Percentiles rank a stretch among this genome's conserved stretches.
Conservation (phyloP, 805 yeast genomes). For the Allodekkera sacchari region DNA sequence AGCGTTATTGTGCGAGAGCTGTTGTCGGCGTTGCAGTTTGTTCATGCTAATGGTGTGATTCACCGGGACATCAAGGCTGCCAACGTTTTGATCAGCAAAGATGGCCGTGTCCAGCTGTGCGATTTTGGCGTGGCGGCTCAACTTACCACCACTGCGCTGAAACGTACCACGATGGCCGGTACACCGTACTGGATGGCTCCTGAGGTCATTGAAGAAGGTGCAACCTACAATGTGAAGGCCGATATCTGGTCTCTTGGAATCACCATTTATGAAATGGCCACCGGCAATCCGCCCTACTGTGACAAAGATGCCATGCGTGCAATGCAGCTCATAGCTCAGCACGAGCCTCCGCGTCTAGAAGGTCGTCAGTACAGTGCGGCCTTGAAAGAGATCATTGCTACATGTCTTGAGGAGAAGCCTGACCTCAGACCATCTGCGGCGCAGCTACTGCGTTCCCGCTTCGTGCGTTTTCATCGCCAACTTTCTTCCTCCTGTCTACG, state of each 20-base stretch:
- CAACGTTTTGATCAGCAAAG: constrained; percentile 72
- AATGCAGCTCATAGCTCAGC: constrained; percentile 85
- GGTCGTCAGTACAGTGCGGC: constrained; percentile 73
- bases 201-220: constrained; percentile 90
- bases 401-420: constrained; percentile 91
- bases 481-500: constrained; percentile 53
- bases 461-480: constrained; percentile 55
- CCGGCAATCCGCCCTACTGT: constrained; percentile 96
- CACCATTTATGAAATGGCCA: constrained; percentile 87
- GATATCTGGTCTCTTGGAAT: constrained; percentile 98
- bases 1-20: constrained; percentile 83
- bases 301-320: constrained; percentile 94
- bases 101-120: constrained; percentile 85
- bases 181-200: constrained; percentile 99
- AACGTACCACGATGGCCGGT: constrained; percentile 92
- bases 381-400: constrained; percentile 81
- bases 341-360: constrained; percentile 90
- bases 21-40: constrained; percentile 64
- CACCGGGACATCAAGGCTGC: constrained; percentile 98
- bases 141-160: constrained; percentile 60
- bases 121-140: constrained; percentile 99
- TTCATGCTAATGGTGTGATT: constrained; percentile 85
- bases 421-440: constrained; percentile 84
- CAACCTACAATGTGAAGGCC: constrained; percentile 79
- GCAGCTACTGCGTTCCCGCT: constrained; percentile 66